These are phyloP conservation scores for Eutrema japonicum DNA, from an alignment of 345 rosid species.

Conservation along the genomic window DNA sequence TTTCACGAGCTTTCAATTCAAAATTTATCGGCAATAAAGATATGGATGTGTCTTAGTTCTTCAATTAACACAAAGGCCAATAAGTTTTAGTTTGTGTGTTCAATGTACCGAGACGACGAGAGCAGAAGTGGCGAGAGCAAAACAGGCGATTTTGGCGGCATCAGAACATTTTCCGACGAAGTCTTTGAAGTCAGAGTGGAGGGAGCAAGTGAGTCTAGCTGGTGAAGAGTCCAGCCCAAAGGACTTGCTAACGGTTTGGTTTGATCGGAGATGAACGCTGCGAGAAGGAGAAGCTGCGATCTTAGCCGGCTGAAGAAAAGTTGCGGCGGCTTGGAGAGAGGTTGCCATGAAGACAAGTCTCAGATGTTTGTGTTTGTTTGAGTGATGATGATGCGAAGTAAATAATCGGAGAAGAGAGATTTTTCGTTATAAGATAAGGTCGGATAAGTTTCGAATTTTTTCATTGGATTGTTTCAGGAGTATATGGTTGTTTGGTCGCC, in stretches of 20 bases:
- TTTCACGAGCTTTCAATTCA: not conserved
- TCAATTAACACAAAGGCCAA: not conserved
- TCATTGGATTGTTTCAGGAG: slow-evolving; percentile 1
- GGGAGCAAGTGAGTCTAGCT: slow-evolving; percentile 71
- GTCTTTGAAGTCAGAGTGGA: slow-evolving; percentile 67
- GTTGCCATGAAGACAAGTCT: slow-evolving; percentile 61
- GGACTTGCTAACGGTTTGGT: slow-evolving; percentile 55
- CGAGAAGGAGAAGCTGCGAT: slow-evolving; percentile 49
- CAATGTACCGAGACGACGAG: slow-evolving; percentile 76
- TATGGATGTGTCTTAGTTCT: not conserved
- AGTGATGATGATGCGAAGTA: slow-evolving; percentile 22
- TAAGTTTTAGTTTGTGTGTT: not conserved
- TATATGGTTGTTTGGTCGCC: slow-evolving; percentile 59
- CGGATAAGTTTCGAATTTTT: slow-evolving; percentile 24
- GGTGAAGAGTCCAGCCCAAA: slow-evolving; percentile 60
- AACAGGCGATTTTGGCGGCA: slow-evolving; percentile 76
- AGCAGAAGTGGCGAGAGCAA: slow-evolving; percentile 91
- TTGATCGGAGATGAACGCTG: slow-evolving; percentile 54
- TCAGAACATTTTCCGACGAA: slow-evolving; percentile 67
- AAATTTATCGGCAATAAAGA: no score
- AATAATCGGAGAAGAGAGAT: slow-evolving; percentile 18
- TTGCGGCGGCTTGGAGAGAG: slow-evolving; percentile 86
- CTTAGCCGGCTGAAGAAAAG: slow-evolving; percentile 77
- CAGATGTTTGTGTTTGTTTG: slow-evolving; percentile 19
- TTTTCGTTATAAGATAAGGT: slow-evolving; percentile 60